Base-by-base conservation (phyloP, 1,284 basidiomycete species). In the Phylloboletellus chloephorus region DNA sequence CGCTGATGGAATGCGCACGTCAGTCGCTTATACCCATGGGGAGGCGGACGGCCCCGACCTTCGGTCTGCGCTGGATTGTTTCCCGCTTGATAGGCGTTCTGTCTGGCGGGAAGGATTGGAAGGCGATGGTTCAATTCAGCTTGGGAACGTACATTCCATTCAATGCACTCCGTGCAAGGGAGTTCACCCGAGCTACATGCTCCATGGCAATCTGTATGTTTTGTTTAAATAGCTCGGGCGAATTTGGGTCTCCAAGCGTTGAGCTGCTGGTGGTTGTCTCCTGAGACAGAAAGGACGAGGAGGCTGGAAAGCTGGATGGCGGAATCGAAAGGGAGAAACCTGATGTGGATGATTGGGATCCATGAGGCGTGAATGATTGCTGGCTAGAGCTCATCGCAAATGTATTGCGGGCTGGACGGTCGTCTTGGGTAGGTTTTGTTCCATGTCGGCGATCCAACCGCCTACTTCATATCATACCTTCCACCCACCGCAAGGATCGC, bases 191-290 rank as follows among this genome's bases (percentile, higher is more conserved):
- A 10, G 51, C 51, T 12, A 72, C 56, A 4, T 67, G 66, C 9
- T 59, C 59, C 39, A 67, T 63, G 5, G 63, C 65, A 20, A 69
- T 40, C 32, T 69, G 64, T 16, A 72, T 54, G 50, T 69, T 69
- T 25, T 72, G 68, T 43, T 66, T 71, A 61, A 75, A 72, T 23
- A 60, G 43, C 19, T 71, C 67, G 0, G 70, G 67, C n/a, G 70
- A 67, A 46, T 71, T 73, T 25, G 61, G 60, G 46, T 74, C 71
- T 9, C 30, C 44, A 26, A 61, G 58, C 3, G 48, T 46, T 8
- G 52, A 47, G 1, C 45, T 22, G 2, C 41, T 31, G 3, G 30
- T 15, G 3, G 38, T 41, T 12, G 58, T 52, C 11, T 61, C 60
- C 44, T 64, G 58, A 11, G 58, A 63, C 13, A 63, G 46, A 23